These are phyloP conservation scores for Plantago major DNA, from an alignment of 257 asterid species.

Conservation along the genomic window DNA sequence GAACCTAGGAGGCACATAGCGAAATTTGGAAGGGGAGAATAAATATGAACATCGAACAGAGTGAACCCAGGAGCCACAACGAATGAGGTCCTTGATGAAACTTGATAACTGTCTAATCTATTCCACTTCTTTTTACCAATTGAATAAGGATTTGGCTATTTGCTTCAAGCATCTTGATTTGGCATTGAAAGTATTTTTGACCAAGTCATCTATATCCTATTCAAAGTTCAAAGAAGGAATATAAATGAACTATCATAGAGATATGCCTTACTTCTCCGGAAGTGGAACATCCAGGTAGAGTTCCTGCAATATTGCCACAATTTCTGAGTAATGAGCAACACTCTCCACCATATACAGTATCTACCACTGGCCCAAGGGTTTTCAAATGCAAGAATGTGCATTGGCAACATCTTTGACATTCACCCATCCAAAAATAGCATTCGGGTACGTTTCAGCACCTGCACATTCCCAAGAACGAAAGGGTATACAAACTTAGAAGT, in stretches of 20 bases:
- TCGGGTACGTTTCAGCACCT: slow-evolving; percentile 45
- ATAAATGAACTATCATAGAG: neutral
- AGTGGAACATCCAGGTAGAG: slow-evolving; percentile 35
- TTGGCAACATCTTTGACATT: slow-evolving; percentile 48
- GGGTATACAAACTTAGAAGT: neutral
- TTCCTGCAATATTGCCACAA: slow-evolving; percentile 37
- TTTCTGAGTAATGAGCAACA: no score
- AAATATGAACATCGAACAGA: no score
- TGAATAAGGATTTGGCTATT: no score
- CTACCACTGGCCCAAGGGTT: slow-evolving; percentile 47
- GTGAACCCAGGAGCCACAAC: no score
- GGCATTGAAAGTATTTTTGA: no score
- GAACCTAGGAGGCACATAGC: no score
- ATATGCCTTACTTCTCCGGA: slow-evolving; percentile 42
- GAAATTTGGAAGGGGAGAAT: no score
- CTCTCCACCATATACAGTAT: slow-evolving; percentile 40
- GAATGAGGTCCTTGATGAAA: no score
- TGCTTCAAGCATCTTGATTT: no score
- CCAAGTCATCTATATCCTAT: no score
- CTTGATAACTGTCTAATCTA: no score
- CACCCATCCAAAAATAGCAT: slow-evolving; percentile 41
- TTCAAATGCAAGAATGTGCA: slow-evolving; percentile 50
- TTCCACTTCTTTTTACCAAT: no score
- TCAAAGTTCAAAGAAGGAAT: neutral
- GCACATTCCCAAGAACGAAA: slow-evolving; percentile 24